Conservation (phyloP, 768 basidiomycete genomes). For the Termitomyces sp. region DNA sequence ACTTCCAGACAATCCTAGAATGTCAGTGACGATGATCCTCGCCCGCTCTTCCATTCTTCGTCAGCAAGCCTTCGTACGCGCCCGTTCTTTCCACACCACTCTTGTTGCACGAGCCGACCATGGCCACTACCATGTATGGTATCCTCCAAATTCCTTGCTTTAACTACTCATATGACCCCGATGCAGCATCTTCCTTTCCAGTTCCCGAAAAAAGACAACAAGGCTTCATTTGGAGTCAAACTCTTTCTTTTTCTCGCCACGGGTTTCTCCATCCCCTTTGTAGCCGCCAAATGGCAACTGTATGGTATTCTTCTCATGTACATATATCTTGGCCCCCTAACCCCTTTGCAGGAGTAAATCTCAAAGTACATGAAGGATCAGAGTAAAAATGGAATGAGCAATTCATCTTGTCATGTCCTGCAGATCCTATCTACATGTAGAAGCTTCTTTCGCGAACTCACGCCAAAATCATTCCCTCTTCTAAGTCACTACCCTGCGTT, state of each 20-base stretch:
- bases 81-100: conserved; percentile 34
- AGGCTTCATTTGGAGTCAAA: conserved; percentile 44
- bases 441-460: not conserved
- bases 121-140: conserved; percentile 52
- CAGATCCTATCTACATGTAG: not conserved
- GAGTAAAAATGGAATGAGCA: not conserved
- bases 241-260: conserved; percentile 37
- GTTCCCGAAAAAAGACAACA: conserved; percentile 47
- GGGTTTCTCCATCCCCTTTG: conserved; percentile 67
- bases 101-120: conserved; percentile 40
- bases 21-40: conserved; percentile 34
- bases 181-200: conserved; percentile 52
- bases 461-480: conserved; percentile 14
- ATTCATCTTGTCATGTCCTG: not conserved
- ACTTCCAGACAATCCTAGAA: conserved; percentile 13
- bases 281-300: conserved; percentile 59
- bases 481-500: conserved; percentile 9
- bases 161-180: conserved; percentile 1
- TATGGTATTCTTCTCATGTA: conserved; percentile 29
- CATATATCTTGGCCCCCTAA: not conserved
- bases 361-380: conserved; percentile 15
- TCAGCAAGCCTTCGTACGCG: conserved; percentile 28
- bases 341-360: conserved; percentile 36
- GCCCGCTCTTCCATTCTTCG: conserved; percentile 35
- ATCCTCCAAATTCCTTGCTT: conserved; percentile 7